Percentiles rank a stretch among this genome's conserved stretches.
Conservation (phyloP, 805 yeast species). For the Lachancea meyersii region DNA sequence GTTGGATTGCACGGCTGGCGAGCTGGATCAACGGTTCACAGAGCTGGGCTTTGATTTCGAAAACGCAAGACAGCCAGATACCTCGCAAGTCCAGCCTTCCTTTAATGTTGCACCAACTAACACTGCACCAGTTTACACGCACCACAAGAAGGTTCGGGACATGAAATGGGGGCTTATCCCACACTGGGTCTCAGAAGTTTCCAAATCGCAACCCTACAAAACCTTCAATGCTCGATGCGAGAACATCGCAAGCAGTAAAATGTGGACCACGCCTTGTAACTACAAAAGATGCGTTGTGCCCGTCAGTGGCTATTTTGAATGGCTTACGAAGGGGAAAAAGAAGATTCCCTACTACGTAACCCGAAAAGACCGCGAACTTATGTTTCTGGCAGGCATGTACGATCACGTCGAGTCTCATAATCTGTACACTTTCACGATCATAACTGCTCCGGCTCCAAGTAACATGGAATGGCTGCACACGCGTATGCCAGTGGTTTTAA, state of each 20-base stretch:
- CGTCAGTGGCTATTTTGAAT: constrained; percentile 80
- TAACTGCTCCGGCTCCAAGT: constrained; percentile 65
- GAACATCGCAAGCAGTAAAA: constrained; percentile 40
- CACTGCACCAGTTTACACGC: constrained; percentile 37
- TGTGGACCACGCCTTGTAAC: constrained; percentile 52
- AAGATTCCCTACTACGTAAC: constrained; percentile 64
- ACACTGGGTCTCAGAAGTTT: constrained; percentile 44
- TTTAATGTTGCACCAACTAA: constrained; percentile 62
- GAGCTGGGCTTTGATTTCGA: neutral
- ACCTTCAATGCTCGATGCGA: constrained; percentile 76
- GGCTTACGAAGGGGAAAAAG: constrained; percentile 41
- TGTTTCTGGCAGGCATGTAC: constrained; percentile 63
- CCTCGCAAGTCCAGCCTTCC: constrained; percentile 20
- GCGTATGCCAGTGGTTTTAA: constrained; percentile 70
- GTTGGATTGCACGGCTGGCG: constrained; percentile 31
- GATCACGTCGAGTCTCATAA: constrained; percentile 24
- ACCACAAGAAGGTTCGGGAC: constrained; percentile 33
- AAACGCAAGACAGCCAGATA: neutral
- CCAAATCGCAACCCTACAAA: constrained; percentile 34
- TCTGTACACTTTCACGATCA: constrained; percentile 52
- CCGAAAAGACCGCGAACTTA: constrained; percentile 44
- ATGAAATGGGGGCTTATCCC: constrained; percentile 86
- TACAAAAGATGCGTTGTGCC: constrained; percentile 67
- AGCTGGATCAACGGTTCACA: constrained; percentile 11
- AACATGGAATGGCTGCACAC: constrained; percentile 63